These are phyloP conservation scores for Gymnopilus dilepis DNA, from an alignment of 768 basidiomycete species.

Conservation along the genomic window DNA sequence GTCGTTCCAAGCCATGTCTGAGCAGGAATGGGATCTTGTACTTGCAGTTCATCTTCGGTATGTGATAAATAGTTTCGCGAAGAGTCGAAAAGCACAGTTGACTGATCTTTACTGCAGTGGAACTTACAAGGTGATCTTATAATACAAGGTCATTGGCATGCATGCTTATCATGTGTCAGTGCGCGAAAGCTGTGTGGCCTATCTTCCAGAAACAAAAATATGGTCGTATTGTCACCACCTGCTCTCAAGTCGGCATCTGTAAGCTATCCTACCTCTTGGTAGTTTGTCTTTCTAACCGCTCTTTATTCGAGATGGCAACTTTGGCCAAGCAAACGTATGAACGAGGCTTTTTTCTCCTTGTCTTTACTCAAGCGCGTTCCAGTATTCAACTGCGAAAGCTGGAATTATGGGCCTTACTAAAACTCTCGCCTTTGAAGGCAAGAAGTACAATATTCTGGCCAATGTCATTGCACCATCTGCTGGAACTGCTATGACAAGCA, in stretches of 20 bases:
- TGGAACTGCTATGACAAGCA: slow-evolving; percentile 91
- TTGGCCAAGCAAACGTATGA: slow-evolving; percentile 88
- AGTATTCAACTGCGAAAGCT: slow-evolving; percentile 94
- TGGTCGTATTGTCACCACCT: slow-evolving; percentile 94
- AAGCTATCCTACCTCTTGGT: slow-evolving; percentile 35
- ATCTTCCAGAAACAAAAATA: slow-evolving; percentile 96
- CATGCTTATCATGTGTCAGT: slow-evolving; percentile 50
- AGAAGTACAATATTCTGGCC: slow-evolving; percentile 87
- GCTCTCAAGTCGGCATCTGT: slow-evolving; percentile 93
- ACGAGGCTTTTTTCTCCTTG: not conserved
- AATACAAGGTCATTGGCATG: too few species aligned
- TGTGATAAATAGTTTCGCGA: too few species aligned
- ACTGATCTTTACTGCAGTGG: slow-evolving; percentile 50
- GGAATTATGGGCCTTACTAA: slow-evolving; percentile 91
- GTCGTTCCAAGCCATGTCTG: slow-evolving; percentile 87
- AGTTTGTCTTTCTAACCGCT: not conserved
- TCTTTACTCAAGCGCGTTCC: slow-evolving; percentile 10
- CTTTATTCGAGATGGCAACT: slow-evolving; percentile 78
- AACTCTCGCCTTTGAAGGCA: slow-evolving; percentile 89
- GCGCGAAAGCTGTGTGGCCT: slow-evolving; percentile 95
- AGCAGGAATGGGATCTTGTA: slow-evolving; percentile 94
- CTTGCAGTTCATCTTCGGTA: slow-evolving; percentile 83
- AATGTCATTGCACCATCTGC: slow-evolving; percentile 90
- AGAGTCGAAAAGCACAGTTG: too few species aligned
- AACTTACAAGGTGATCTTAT: slow-evolving; percentile 79